Evolutionary conservation across 2,329 filamentous ascomycete species (phyloP), one percentile per base, ranked within the genome.

Genomic region (Fusarium agapanthi): DNA sequence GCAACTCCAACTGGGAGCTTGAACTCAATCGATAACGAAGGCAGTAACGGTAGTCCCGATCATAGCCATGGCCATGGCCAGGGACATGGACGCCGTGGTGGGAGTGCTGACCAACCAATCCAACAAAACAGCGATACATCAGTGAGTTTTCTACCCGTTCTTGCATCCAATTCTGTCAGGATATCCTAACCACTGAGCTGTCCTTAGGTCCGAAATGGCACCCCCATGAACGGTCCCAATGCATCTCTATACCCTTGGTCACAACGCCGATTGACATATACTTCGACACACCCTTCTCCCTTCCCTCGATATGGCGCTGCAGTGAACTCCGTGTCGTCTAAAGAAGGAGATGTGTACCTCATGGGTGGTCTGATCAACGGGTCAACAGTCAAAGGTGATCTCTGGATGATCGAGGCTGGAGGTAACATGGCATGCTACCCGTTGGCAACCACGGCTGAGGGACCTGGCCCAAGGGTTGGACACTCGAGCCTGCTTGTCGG

Each of bases 311-410:
- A 99, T 88, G 96, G 96, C 80, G 95, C 97, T 57, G 96, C 97
- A 12, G 95, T 98, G 81, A 99, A 99, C 81, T 89, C 95, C 1
- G 88, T 92, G 22, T 93, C 95, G 30, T 98, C 95, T 43, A 98
- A 98, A 83, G 96, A 99, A 82, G 97, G 97, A 67, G 94, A 97
- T 77, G 93, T 99, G 64, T 99, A 98, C 79, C 88, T 99, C 79
- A 98, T 99, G 95, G 96, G 96, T 71, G 96, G 96, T 56, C 84
- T 99, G 69, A 95, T 99, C 77, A 95, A 97, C 79, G 95, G 95
- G 75, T 93, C 95, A 41, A 97, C 94, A 6, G 96, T 98, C 48
- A 98, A 98, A 80, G 96, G 96, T 53, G 96, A 99, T 83, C 83
- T 99, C 51, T 99, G 97, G 97, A 93, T 98, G 91, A 93, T 98